phyloP scores from a whole-genome alignment of 495 filamentous ascomycete genomes.

The Hyphodiscus hymeniophilus region DNA sequence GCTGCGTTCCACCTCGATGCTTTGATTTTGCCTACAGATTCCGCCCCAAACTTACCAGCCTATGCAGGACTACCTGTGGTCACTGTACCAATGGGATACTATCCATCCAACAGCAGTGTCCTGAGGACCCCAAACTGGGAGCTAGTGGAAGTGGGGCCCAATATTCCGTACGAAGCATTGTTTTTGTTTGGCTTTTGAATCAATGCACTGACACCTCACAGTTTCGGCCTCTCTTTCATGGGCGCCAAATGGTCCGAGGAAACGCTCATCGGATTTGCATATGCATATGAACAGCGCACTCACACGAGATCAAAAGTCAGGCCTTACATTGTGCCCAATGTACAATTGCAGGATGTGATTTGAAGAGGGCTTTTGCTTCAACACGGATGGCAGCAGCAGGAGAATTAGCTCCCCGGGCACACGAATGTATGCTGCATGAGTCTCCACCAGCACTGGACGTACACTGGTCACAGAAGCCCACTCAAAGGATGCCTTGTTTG shows the following conservation, averaged over 20 bases:
- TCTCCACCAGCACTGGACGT: no score
- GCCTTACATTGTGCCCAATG: constrained; percentile 13
- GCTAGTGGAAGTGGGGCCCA: constrained; percentile 19
- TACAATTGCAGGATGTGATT: constrained; percentile 12
- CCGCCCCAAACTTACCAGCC: constrained; percentile 23
- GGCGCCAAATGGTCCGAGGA: constrained; percentile 46
- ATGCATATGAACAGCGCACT: constrained; percentile 62
- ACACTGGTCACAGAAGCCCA: no score
- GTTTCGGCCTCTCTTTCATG: constrained; percentile 52
- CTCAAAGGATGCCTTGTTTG: no score
- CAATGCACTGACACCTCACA: background rate
- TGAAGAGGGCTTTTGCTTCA: no score
- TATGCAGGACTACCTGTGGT: constrained; percentile 30
- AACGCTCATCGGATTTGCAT: constrained; percentile 53
- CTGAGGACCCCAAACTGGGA: constrained; percentile 1
- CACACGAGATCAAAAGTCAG: constrained; percentile 6
- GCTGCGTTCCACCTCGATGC: constrained; percentile 32
- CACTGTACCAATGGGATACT: constrained; percentile 38
- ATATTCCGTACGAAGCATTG: constrained; percentile 19
- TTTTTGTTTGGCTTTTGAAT: background rate
- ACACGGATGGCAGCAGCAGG: no score
- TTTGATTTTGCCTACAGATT: constrained; percentile 31
- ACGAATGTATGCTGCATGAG: no score
- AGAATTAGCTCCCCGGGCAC: no score
- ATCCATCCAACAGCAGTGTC: constrained; percentile 20